These are phyloP conservation scores for Orobanche coerulescens DNA, from an alignment of 257 asterid species.

Conservation along the genomic window DNA sequence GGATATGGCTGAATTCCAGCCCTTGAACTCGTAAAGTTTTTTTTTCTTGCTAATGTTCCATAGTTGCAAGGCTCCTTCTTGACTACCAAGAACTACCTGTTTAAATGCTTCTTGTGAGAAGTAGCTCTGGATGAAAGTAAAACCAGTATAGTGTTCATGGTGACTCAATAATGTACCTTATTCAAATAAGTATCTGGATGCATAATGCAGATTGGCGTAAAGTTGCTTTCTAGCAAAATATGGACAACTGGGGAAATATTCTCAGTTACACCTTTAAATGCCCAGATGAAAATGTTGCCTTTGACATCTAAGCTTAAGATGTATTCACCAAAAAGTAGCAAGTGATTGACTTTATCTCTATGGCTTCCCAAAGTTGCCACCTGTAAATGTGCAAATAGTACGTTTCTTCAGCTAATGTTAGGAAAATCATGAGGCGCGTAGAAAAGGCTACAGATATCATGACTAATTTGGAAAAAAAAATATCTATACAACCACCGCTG, in stretches of 20 bases:
- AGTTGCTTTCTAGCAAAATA: constrained; percentile 36
- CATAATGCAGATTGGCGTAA: constrained; percentile 66
- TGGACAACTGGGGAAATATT: constrained; percentile 49
- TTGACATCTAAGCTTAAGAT: constrained; percentile 54
- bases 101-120: no score
- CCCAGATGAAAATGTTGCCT: constrained; percentile 61
- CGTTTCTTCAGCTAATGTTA: neutral
- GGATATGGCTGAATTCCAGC: no score
- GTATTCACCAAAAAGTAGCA: constrained; percentile 55
- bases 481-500: neutral
- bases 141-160: neutral
- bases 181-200: constrained; percentile 81
- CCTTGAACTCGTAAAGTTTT: constrained; percentile 48
- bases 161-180: constrained; percentile 39
- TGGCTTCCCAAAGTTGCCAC: constrained; percentile 64
- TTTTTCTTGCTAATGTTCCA: constrained; percentile 68
- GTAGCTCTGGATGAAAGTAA: neutral
- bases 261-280: constrained; percentile 42
- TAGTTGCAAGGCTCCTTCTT: constrained; percentile 58
- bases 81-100: constrained; percentile 62
- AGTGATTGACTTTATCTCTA: constrained; percentile 41
- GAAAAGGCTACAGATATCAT: neutral
- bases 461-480: neutral
- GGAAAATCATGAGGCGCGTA: neutral
- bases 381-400: constrained; percentile 26